Percentiles rank a stretch among this genome's conserved stretches.
phyloP scores from a whole-genome alignment of 169 alveolate species.

The Plasmodium coatneyi region DNA sequence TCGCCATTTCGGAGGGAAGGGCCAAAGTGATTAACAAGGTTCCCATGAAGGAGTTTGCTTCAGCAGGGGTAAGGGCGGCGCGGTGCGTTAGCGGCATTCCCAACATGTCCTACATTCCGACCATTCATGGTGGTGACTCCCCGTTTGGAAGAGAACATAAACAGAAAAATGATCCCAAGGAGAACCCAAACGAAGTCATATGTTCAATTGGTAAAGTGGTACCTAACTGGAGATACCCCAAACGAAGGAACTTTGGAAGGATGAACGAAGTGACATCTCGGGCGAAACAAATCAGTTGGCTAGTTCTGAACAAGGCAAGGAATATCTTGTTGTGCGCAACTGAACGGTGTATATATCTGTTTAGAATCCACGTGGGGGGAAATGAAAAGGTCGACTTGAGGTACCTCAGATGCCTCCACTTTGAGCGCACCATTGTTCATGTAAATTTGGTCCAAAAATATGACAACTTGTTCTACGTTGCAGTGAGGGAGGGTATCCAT shows the following conservation, averaged over 20 bases:
- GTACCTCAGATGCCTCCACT: constrained; percentile 8
- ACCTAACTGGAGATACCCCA: background rate
- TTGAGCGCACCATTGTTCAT: constrained; percentile 12
- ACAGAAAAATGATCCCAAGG: background rate
- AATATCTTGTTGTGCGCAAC: constrained; percentile 14
- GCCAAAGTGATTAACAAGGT: constrained; percentile 32
- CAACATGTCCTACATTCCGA: background rate
- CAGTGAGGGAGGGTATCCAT: constrained; percentile 3
- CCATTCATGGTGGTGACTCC: background rate
- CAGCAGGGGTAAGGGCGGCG: background rate
- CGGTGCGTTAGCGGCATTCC: background rate
- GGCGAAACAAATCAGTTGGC: constrained; percentile 17
- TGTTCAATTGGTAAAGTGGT: background rate
- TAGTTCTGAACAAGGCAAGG: constrained; percentile 26
- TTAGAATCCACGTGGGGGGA: constrained; percentile 20
- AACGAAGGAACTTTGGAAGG: background rate
- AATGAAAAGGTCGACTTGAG: constrained; percentile 40
- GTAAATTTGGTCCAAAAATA: constrained; percentile 15
- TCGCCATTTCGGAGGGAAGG: constrained; percentile 3
- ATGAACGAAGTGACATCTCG: background rate
- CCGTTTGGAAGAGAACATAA: background rate
- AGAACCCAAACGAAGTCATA: background rate
- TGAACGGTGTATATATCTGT: constrained; percentile 9
- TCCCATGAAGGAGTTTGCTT: background rate
- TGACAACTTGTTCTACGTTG: constrained; percentile 39